Base-by-base conservation (phyloP, 2,329 filamentous ascomycete species). In the Alternaria solani region DNA sequence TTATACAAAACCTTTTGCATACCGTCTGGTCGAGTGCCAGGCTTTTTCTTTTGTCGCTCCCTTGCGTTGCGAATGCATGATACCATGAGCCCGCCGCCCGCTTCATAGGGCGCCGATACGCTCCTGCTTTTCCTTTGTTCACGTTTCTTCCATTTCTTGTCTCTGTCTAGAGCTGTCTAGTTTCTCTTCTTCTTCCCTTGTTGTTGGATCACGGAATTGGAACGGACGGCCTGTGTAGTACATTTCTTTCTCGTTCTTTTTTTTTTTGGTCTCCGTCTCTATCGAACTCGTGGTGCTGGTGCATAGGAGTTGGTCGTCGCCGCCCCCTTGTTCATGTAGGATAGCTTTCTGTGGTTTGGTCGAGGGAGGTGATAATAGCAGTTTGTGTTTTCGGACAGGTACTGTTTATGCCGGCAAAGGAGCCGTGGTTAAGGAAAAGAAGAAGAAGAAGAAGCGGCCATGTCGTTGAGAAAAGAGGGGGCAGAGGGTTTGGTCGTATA, bases 11-110 rank as follows among this genome's bases (percentile, higher is more conserved):
- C 46, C 20, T 52, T 55, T 47, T 59, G 51, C 44, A 56, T 56
- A 56, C 20, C 46, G 26, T 41, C 46, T 43, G 25, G 9, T 41
- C 18, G 26, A 41, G 26, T 16, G 18, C 38, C 39, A 23, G 20
- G 23, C 48, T n/a, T 32, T 39, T 36, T 36, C 36, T 26, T 47
- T 39, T 47, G 18, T 54, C 49, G 30, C 41, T 41, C 26, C 51
- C 54, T 51, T 57, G 46, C 54, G 48, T 56, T 47, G 55, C 51
- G 55, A 64, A 61, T 68, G 66, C 65, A 69, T 67, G 64, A 68
- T 66, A 67, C 63, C 64, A 69, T 65, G 66, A 62, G 57, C 47
- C 47, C 55, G 44, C 25, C 30, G 26, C n/a, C 56, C 51, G 39
- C 20, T 26, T 39, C 23, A 41, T 44, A 34, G 28, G 36, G 23